Evolutionary conservation across 805 yeast genomes (phyloP), one percentile per base, ranked within the genome.

Genomic region (Naumovozyma dairenensis): DNA sequence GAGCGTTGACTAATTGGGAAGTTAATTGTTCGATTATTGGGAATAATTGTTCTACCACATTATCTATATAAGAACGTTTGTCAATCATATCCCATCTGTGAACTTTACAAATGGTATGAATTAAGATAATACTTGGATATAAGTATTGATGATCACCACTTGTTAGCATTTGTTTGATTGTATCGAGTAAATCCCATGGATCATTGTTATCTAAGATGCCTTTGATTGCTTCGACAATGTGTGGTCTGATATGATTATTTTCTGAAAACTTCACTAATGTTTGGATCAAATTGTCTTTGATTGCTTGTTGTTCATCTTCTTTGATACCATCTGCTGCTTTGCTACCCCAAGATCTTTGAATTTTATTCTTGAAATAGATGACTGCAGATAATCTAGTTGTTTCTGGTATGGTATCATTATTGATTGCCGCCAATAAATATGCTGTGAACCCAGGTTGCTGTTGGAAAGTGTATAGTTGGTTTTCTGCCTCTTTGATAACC

Each of bases 351-450:
- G 67, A 63, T 25, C 66, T 60, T 26, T 66, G 66, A 21, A 80
- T 61, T 36, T 72, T 65, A 53, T 80, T 80, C 51, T 81, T 81
- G 55, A 79, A 72, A 50, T 72, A 78, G 5, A 81, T 79, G 0
- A 80, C 77, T 5, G 80, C 67, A 9, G 83, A 78, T 39, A 71
- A 60, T 38, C 74, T 65, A 32, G 74, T 66, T 9, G 63, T 62
- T 5, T 46, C 39, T 4, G 72, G 60, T 20, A 64, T 57, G 4
- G 62, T 55, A 3, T 53, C 53, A 43, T 75, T 78, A 7, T 60
- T 52, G 10, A 71, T 63, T 29, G 74, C 57, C 25, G 67, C 71
- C 19, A 76, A 56, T 30, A 75, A 59, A 47, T 71, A 72, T 10
- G 66, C 60, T 1, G 79, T 70, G 53, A 74, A 74, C 3, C 80